Evolutionary conservation across 2,329 filamentous ascomycete genomes (phyloP).

Genomic region (Trichoderma citrinoviride): DNA sequence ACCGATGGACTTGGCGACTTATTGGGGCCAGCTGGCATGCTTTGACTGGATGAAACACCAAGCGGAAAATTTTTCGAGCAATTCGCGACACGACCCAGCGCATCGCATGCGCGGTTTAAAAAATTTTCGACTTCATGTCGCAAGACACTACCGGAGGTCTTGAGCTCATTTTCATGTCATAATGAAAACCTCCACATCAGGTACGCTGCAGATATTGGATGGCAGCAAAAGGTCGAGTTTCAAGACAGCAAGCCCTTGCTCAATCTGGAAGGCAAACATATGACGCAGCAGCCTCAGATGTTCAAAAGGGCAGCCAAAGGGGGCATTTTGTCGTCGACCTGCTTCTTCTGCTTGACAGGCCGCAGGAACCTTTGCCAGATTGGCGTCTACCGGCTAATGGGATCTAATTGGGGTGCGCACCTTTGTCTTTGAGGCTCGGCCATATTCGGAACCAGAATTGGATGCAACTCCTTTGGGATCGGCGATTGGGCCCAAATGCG

Average conservation of each 20-base stretch:
- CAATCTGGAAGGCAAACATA: conserved; percentile 17
- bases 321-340: background rate
- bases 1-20: background rate
- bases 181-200: background rate
- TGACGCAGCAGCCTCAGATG: background rate
- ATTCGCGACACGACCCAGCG: conserved; percentile 14
- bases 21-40: conserved; percentile 9
- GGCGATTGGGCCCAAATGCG: background rate
- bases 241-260: background rate
- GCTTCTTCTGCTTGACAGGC: background rate
- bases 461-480: background rate
- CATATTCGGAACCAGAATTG: background rate
- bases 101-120: conserved; percentile 2
- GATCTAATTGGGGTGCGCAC: background rate
- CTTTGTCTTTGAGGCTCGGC: background rate
- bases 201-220: background rate
- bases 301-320: conserved; percentile 5
- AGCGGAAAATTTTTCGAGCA: background rate
- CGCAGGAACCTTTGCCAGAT: background rate
- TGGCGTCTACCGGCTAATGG: background rate
- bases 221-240: conserved; percentile 1
- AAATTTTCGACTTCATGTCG: background rate
- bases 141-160: background rate
- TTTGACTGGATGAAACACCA: conserved; percentile 16
- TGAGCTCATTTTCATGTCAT: background rate